Evolutionary conservation across 2,329 filamentous ascomycete species (phyloP).

Genomic region (Trichoderma koningii): DNA sequence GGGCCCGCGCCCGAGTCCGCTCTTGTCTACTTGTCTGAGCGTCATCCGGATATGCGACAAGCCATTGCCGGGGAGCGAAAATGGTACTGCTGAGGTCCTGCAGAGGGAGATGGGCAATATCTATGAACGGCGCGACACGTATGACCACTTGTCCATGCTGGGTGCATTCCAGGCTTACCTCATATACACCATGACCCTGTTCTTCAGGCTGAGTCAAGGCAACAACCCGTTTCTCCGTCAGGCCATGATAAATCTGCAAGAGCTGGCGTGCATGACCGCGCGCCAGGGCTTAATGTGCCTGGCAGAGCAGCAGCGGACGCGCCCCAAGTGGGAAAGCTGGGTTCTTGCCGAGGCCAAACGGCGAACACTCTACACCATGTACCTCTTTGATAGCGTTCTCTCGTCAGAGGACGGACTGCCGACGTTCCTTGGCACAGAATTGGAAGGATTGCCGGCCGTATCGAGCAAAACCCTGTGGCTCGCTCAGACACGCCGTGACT

Average conservation of each 20-base stretch:
- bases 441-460: constrained; percentile 48
- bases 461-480: constrained; percentile 48
- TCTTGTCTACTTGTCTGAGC: constrained; percentile 46
- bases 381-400: constrained; percentile 55
- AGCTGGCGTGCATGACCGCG: constrained; percentile 47
- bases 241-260: constrained; percentile 53
- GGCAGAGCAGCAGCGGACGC: constrained; percentile 43
- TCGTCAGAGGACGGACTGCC: constrained; percentile 47
- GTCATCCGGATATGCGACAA: constrained; percentile 45
- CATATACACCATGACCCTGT: constrained; percentile 53
- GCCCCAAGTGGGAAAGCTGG: constrained; percentile 57
- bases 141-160: constrained; percentile 40
- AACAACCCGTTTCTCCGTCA: constrained; percentile 41
- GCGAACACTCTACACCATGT: constrained; percentile 54
- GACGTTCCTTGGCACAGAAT: constrained; percentile 52
- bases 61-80: constrained; percentile 39
- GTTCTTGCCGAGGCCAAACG: constrained; percentile 55
- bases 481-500: constrained; percentile 40
- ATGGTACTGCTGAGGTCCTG: constrained; percentile 39
- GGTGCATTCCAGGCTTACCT: constrained; percentile 56
- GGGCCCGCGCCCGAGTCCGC: constrained; percentile 31
- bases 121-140: constrained; percentile 34
- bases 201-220: constrained; percentile 43
- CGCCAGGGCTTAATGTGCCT: constrained; percentile 47
- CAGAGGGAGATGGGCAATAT: constrained; percentile 48